These are phyloP conservation scores for Globisporangium mamillatum DNA, from an alignment of 352 stramenopile species.

Conservation along the genomic window DNA sequence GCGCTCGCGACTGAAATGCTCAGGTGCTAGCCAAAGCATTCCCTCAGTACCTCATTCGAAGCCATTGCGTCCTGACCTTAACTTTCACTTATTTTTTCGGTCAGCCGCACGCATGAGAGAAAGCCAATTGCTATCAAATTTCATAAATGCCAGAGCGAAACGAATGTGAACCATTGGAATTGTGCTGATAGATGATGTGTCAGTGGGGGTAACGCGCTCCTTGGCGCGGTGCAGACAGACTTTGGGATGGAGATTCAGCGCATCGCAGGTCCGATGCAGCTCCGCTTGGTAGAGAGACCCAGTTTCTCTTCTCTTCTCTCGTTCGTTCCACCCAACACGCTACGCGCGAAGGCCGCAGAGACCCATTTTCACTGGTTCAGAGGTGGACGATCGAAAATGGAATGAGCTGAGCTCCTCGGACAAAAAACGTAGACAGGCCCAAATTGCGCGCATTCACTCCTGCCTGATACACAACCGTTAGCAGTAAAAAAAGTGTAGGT, in stretches of 20 bases:
- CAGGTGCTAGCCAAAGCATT: not conserved
- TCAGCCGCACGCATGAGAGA: not conserved
- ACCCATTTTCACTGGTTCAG: not conserved
- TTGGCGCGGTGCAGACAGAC: not conserved
- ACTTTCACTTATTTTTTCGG: not conserved
- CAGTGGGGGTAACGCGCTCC: not conserved
- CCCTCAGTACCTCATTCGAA: not conserved
- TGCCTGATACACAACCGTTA: constrained; percentile 1
- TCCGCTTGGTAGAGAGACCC: not conserved
- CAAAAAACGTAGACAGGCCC: constrained; percentile 12
- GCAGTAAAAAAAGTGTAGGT: constrained; percentile 15
- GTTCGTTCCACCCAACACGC: not conserved
- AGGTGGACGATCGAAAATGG: constrained; percentile 1
- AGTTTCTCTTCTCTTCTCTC: not conserved
- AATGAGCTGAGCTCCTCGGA: not conserved
- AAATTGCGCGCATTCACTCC: not conserved
- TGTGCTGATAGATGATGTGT: not conserved
- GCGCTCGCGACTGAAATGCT: not conserved
- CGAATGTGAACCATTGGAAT: not conserved
- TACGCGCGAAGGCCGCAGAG: too few relatives aligned
- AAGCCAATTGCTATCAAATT: too few relatives aligned
- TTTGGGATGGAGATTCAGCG: not conserved
- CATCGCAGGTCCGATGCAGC: not conserved
- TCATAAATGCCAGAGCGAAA: not conserved
- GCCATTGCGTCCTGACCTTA: not conserved